These are phyloP conservation scores for Hemileia vastatrix DNA, from an alignment of 1,284 basidiomycete genomes.

Conservation along the genomic window DNA sequence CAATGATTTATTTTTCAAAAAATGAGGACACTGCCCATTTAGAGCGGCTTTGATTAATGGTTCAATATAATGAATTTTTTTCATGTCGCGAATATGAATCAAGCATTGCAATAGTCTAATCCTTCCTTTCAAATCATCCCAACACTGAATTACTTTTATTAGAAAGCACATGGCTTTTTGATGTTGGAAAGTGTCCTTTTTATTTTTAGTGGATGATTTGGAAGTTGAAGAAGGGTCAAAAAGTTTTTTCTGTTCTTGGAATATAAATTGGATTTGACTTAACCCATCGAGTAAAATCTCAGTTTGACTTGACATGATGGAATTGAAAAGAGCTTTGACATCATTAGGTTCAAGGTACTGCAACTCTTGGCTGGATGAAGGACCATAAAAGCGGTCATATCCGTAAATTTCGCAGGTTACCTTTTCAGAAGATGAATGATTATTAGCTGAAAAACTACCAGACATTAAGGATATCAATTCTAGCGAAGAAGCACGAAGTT, in stretches of 20 bases:
- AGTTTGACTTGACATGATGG: background rate
- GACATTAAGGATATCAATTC: background rate
- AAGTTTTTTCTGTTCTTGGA: slow-evolving; percentile 1
- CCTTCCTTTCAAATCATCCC: slow-evolving; percentile 17
- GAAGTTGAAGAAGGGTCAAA: background rate
- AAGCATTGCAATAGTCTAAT: slow-evolving; percentile 15
- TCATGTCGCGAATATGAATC: slow-evolving; percentile 2
- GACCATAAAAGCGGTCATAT: slow-evolving; percentile 20
- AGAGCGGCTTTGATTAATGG: slow-evolving; percentile 14
- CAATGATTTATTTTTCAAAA: background rate
- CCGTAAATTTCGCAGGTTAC: slow-evolving; percentile 21
- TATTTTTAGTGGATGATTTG: background rate
- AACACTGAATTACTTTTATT: slow-evolving; percentile 17
- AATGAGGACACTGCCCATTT: background rate
- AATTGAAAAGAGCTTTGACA: slow-evolving; percentile 5
- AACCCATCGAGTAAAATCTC: slow-evolving; percentile 14
- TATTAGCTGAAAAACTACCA: background rate
- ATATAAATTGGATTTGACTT: background rate
- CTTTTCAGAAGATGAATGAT: slow-evolving; percentile 3
- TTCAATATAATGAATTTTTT: slow-evolving; percentile 2
- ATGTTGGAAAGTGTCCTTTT: background rate
- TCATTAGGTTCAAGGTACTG: slow-evolving; percentile 16
- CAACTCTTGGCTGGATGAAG: slow-evolving; percentile 5
- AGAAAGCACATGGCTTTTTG: slow-evolving; percentile 15
- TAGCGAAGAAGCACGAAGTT: slow-evolving; percentile 12